Evolutionary conservation across 2,329 filamentous ascomycete species (phyloP), one percentile per base, ranked within the genome.

Genomic region (Parastagonospora avenae): DNA sequence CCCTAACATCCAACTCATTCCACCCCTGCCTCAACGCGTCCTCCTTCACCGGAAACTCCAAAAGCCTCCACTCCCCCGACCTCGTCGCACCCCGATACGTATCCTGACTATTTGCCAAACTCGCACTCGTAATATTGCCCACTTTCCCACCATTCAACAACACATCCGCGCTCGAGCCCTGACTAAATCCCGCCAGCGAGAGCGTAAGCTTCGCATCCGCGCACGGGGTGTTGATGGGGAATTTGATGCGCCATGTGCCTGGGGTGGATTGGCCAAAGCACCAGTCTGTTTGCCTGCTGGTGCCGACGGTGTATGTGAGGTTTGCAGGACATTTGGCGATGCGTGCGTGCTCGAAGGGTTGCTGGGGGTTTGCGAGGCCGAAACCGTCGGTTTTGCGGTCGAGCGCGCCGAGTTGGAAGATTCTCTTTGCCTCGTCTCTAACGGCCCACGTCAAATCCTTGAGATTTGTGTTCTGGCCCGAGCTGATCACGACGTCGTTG

Each of bases 361-460:
- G 3, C 7, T 73, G 67, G 1, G 77, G 76, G 8, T 76, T 76
- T 35, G 75, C 68, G 41, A 68, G 60, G 1, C 62, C 66, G 54
- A 82, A 82, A 4, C 77, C 78, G 5, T 75, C 61, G 4, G 74
- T 72, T 37, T 74, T 77, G 45, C 78, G 77, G 55, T 82, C 79
- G 14, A 81, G 76, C 14, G 72, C 74, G 19, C 80, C 79, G 29
- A 82, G 70, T 50, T 79, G 80, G 68, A 80, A 82, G 39, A 82
- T 74, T 32, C 68, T 68, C 33, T 72, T 74, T 15, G 71, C 68
- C 0, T 53, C 42, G 14, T 63, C 50, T 0, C 75, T 73, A 2
- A 77, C 65, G 0, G 56, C 58, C 80, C 80, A 82, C 2, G 51
- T 66, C 4, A 81, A 54, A 1, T 62, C 64, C 2, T 75, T 73